Evolutionary conservation across 169 alveolate genomes (phyloP), one percentile per base, ranked within the genome.

Genomic region (Eimeria sp.): DNA sequence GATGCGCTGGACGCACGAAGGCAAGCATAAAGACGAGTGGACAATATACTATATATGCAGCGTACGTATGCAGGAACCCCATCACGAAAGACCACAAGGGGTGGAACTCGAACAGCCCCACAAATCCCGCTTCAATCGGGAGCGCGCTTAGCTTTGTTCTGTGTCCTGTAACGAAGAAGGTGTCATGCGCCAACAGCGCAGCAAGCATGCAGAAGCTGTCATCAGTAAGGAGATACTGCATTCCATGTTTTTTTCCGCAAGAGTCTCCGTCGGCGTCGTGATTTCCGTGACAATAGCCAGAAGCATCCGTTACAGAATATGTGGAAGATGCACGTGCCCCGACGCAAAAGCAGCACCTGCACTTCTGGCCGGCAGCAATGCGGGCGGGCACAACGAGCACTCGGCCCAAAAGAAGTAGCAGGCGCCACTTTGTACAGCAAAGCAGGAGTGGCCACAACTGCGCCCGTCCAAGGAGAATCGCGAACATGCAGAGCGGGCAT

Each of bases 141-240:
- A 92, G 63, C 45, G 88, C 96, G 65, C 78, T 92, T 70, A 92
- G 34, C 34, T 86, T 92, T 78, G 87, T 82, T 43, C 96, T 73
- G 88, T 92, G 96, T 45, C 96, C 96, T 14, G 93, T 82, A 20
- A 63, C 51, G 88, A 78, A 61, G n/a, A 92, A 92, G 22, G 67
- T 40, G 13, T 80, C 86, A 14, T 65, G 70, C n/a, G 78, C 88
- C n/a, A 92, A 30, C 11, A 92, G 87, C 25, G 86, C 86, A 25
- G 72, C 86, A 27, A 89, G 43, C 75, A 70, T 45, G 73, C 87
- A 34, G 54, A 89, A 61, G 73, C 87, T 67, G 63, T 34, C n/a
- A 58, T 89, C 73, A 27, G 95, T 70, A 22, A 89, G 87, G 27
- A 87, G 18, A 22, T 63, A 87, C 25, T 57, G 82, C 92, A 84